Conservation (phyloP, 1,284 basidiomycete species). For the Puccinia novopanici region DNA sequence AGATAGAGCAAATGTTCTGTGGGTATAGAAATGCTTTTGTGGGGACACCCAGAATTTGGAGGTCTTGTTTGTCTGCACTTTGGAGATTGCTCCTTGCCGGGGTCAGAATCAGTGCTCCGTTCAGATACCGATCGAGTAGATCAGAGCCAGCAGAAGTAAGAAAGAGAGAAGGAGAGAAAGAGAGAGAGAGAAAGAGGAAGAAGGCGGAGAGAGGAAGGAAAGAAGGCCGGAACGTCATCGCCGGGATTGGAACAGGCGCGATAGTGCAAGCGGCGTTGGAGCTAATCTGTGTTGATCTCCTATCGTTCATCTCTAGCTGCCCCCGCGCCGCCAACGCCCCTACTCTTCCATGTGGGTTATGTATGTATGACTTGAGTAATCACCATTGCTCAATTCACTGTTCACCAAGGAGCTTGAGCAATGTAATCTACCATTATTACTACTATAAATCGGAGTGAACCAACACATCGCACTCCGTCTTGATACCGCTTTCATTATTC, state of each 20-base stretch:
- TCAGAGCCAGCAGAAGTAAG: neutral
- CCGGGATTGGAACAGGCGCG: conserved; percentile 23
- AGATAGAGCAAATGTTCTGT: conserved; percentile 12
- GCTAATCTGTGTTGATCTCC: conserved; percentile 34
- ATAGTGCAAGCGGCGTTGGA: conserved; percentile 3
- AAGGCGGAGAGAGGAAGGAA: neutral
- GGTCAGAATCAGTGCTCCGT: conserved; percentile 32
- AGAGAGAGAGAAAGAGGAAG: neutral
- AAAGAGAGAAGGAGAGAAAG: neutral
- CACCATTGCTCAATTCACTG: conserved; percentile 11
- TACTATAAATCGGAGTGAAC: conserved; percentile 24
- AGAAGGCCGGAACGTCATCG: neutral
- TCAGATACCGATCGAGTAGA: conserved; percentile 34
- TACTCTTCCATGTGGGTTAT: conserved; percentile 32
- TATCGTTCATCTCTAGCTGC: conserved; percentile 29
- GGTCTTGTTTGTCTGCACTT: conserved; percentile 18
- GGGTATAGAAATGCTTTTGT: neutral
- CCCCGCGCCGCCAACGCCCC: conserved; percentile 33
- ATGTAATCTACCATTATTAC: conserved; percentile 26
- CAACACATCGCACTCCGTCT: conserved; percentile 10
- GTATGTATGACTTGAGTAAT: conserved; percentile 43
- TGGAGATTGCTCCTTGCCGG: conserved; percentile 13
- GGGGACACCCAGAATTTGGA: conserved; percentile 12
- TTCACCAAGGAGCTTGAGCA: conserved; percentile 19
- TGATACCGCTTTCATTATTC: conserved; percentile 30